Evolutionary conservation across 192 early-diverging fungal species (phyloP), one percentile per base, ranked within the genome.

Genomic region (Phycomyces nitens): DNA sequence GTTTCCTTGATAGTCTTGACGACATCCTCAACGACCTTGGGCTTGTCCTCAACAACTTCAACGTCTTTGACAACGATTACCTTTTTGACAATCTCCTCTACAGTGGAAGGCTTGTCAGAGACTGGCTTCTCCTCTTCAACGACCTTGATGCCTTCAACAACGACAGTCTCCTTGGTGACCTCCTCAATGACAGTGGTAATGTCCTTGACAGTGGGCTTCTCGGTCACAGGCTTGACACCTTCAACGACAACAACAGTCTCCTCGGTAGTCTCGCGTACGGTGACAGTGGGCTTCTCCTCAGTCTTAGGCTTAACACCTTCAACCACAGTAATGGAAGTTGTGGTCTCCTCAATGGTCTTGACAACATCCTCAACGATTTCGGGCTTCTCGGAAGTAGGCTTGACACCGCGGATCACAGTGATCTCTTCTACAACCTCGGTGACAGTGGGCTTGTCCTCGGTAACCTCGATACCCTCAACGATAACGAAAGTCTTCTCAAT

Each of bases 301-400:
- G 8, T 61, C 47, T 24, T 34, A 34, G 29, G 29, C 29, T 34
- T 6, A 26, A 34, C 10, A 55, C 26, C 53, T 16, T 34, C 22
- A 34, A 27, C 21, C 9, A 51, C 29, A 34, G 26, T 34, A 20
- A 27, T n/a, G 15, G 18, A 44, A 4, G 20, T 20, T 20, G 38
- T 56, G 9, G 38, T 51, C 39, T 61, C 60, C 26, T 61, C 43
- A 12, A 61, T 40, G 27, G 60, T 61, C 27, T 34, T 51, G 12
- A 39, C 51, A 5, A 51, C 51, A 0, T 51, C 47, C n/a, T 56
- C 29, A 56, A 34, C 29, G 7, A 7, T 34, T 7, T 34, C 29
- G 29, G 29, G 29, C 29, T 34, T 34, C 2, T 34, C 29, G 29
- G 29, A 22, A 22, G 49, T 21, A 8, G 62, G 38, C 23, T 23